Percentiles rank a stretch among this genome's conserved stretches.
phyloP scores from a whole-genome alignment of 2,329 filamentous ascomycete species.

The Diplodia seriata region DNA sequence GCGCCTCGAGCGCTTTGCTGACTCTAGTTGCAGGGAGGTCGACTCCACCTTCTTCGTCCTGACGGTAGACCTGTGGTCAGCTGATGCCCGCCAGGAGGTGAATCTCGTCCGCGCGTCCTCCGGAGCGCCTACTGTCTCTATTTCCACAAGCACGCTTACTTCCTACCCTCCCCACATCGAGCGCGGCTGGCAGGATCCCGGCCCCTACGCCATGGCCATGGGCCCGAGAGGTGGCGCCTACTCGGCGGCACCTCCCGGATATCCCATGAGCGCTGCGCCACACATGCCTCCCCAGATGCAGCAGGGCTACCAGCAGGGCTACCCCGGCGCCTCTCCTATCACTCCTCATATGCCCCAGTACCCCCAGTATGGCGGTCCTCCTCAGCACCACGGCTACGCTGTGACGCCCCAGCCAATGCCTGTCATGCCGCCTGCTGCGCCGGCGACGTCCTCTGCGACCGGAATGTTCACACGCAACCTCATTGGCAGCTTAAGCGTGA shows the following conservation, averaged over 20 bases:
- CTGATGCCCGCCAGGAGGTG: slow-evolving; percentile 66
- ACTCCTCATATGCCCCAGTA: slow-evolving; percentile 30
- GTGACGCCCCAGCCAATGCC: slow-evolving; percentile 19
- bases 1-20: neutral
- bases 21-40: slow-evolving; percentile 62
- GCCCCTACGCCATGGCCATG: slow-evolving; percentile 29
- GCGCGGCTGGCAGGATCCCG: slow-evolving; percentile 36
- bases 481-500: slow-evolving; percentile 89
- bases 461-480: slow-evolving; percentile 95
- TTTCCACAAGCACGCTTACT: slow-evolving; percentile 79
- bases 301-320: slow-evolving; percentile 12
- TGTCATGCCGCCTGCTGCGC: slow-evolving; percentile 18
- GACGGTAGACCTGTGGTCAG: slow-evolving; percentile 73
- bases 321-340: slow-evolving; percentile 26
- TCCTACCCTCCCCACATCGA: slow-evolving; percentile 70
- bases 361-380: slow-evolving; percentile 33
- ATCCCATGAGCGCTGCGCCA: slow-evolving; percentile 5
- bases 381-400: slow-evolving; percentile 18
- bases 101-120: slow-evolving; percentile 72
- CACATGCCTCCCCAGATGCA: slow-evolving; percentile 31
- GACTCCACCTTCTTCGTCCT: slow-evolving; percentile 73
- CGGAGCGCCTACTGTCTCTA: slow-evolving; percentile 70
- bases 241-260: slow-evolving; percentile 6
- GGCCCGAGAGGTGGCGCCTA: slow-evolving; percentile 15
- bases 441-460: slow-evolving; percentile 60